phyloP scores from a whole-genome alignment of 768 basidiomycete genomes.

The Amanita inopinata region DNA sequence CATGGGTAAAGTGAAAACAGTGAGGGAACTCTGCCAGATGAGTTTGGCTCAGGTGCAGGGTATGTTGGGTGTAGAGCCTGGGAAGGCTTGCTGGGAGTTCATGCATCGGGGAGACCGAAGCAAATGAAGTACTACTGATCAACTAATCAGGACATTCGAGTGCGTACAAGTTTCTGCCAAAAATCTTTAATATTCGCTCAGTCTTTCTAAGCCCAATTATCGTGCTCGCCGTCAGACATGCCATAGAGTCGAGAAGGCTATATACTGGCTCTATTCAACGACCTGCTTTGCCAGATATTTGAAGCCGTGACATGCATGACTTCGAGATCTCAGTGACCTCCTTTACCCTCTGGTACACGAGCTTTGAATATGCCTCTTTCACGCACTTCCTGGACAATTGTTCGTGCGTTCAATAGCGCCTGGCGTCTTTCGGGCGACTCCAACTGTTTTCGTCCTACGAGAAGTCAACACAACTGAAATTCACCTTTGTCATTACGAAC shows the following conservation, averaged over 20 bases:
- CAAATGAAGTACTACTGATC: too few species aligned
- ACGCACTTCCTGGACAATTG: conserved; percentile 45
- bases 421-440: conserved; percentile 4
- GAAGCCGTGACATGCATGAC: too few species aligned
- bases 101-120: conserved; percentile 56
- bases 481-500: conserved; percentile 31
- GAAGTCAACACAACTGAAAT: conserved; percentile 1
- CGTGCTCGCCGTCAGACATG: too few species aligned
- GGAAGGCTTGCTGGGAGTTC: conserved; percentile 73
- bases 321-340: background rate
- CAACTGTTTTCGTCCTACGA: conserved; percentile 18
- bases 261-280: too few species aligned
- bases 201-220: too few species aligned
- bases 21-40: conserved; percentile 68
- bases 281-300: too few species aligned
- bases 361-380: conserved; percentile 65
- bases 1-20: conserved; percentile 68
- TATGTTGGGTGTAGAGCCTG: conserved; percentile 73
- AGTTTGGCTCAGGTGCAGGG: conserved; percentile 51
- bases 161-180: too few species aligned
- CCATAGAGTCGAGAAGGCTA: too few species aligned
- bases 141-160: too few species aligned
- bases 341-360: conserved; percentile 64
- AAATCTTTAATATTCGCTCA: too few species aligned
- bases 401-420: conserved; percentile 28